Evolutionary conservation across 2,329 filamentous ascomycete genomes (phyloP), one percentile per base, ranked within the genome.

Genomic region (Sphaerostilbella broomeana): DNA sequence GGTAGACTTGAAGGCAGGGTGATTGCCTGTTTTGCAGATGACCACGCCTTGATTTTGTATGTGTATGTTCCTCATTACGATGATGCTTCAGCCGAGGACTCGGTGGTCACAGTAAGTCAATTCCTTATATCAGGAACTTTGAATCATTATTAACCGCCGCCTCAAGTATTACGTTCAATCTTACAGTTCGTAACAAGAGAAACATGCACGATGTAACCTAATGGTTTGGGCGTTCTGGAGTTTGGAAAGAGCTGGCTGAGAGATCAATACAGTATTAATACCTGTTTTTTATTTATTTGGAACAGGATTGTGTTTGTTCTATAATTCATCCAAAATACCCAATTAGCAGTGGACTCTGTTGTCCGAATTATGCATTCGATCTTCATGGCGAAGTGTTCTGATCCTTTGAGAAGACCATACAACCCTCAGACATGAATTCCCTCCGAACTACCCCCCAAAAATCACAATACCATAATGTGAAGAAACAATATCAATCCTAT

Each of bases 1-100:
- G 90, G 90, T 2, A 73, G 89, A 35, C 66, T 97, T 20, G 90
- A 92, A 51, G 90, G 88, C 1, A 75, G 87, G 50, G 90, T 97
- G 36, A 92, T 97, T 67, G 92, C 89, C 41, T 95, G 89, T 57
- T 88, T 94, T 60, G 80, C 80, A 26, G 73, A 92, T 54, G 83
- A 86, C 38, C 81, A 88, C 58, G 85, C 86, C 3, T 60, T 94
- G 46, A 86, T 92, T 27, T 66, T 92, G 18, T 92, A 92, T 55
- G 86, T 92, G 3, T 92, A 88, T 51, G 70, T 92, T 21, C 73
- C 81, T 11, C 76, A 80, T 50, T 79, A 81, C 37, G 84, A 87
- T 42, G 79, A 81, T 53, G 72, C 70, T 3, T 59, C 62, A 2
- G 73, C 72, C 1, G 81, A 85, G 17, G 81, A 86, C 51, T 83